These are phyloP conservation scores for Coemansia furcata DNA, from an alignment of 192 early-diverging fungal species.

Conservation along the genomic window DNA sequence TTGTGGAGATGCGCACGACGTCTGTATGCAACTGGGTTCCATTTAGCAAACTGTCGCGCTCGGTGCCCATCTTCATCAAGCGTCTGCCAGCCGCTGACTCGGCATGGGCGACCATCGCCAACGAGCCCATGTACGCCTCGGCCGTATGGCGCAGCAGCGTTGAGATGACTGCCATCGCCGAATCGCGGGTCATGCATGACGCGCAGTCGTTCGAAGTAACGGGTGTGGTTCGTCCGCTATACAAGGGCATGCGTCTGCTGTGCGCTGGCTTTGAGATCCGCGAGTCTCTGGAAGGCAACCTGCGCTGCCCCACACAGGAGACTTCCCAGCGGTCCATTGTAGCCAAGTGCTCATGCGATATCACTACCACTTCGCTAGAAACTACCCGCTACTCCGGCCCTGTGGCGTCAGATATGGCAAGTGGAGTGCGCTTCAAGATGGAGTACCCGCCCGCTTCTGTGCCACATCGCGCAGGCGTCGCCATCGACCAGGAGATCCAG, in stretches of 20 bases:
- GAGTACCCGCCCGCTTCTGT: slow-evolving; percentile 14
- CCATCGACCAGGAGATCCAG: slow-evolving; percentile 47
- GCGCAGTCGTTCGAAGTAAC: slow-evolving; percentile 11
- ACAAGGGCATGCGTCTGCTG: slow-evolving; percentile 46
- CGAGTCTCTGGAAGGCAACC: slow-evolving; percentile 30
- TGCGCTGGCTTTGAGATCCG: slow-evolving; percentile 42
- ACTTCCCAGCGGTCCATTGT: slow-evolving; percentile 9
- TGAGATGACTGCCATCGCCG: slow-evolving; percentile 36
- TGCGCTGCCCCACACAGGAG: slow-evolving; percentile 10
- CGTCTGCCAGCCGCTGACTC: slow-evolving; percentile 36
- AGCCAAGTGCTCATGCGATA: slow-evolving; percentile 21
- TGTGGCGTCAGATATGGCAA: neutral
- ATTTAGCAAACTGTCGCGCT: slow-evolving; percentile 13
- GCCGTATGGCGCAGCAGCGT: slow-evolving; percentile 38
- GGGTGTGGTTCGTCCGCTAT: slow-evolving; percentile 36
- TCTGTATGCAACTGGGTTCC: slow-evolving; percentile 13
- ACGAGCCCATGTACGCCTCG: slow-evolving; percentile 31
- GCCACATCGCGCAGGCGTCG: slow-evolving; percentile 20
- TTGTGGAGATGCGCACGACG: slow-evolving; percentile 31
- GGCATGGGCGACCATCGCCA: slow-evolving; percentile 25
- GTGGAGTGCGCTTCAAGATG: slow-evolving; percentile 10
- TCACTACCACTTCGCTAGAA: slow-evolving; percentile 1
- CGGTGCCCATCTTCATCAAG: slow-evolving; percentile 33
- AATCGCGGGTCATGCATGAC: slow-evolving; percentile 37
- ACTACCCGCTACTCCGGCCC: neutral